Evolutionary conservation across 1,284 basidiomycete genomes (phyloP), one percentile per base, ranked within the genome.

Genomic region (Sporisorium exsertum): DNA sequence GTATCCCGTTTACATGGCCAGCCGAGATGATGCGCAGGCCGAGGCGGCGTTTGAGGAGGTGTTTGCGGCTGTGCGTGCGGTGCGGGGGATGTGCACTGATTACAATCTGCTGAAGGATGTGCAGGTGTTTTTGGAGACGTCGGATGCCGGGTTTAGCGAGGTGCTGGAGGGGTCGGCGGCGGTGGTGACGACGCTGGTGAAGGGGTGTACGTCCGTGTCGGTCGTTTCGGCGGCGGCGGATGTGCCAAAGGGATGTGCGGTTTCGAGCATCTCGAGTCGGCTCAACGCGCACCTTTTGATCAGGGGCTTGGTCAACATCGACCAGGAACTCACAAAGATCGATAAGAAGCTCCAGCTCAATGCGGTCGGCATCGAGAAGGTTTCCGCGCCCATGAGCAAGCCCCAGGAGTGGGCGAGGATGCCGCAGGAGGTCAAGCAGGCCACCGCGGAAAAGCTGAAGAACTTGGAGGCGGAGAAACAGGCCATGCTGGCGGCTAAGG

Each of bases 101-200:
- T 99, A 97, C 87, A 94, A 92, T 86, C 86, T 99, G 51, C 93
- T 94, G 79, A 92, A 88, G 42, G 93, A 97, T 81, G 92, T 96
- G 43, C 92, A 95, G 85, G 94, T 95, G 66, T 94, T 92, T 86
- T 87, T 98, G 74, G 91, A 94, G 70, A 88, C 90, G 0, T 90
- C 91, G 81, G 89, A 88, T 7, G 87, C 90, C n/a, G 87, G 88
- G 2, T 69, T 75, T 33, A 20, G 50, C 20, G 12, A 50, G 32
- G 62, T 77, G 27, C 90, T 97, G 79, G 87, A 90, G 77, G 88
- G 89, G 0, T 94, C 97, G 83, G 84, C 89, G 1, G 86, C 90
- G 0, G 94, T 95, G 13, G 92, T 97, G 67, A 87, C 90, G 18
- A 90, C 93, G 13, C 88, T 99, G 51, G 93, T 92, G 77, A 99